Evolutionary conservation across 192 early-diverging fungal species (phyloP).

Genomic region (Coemansia sp.): DNA sequence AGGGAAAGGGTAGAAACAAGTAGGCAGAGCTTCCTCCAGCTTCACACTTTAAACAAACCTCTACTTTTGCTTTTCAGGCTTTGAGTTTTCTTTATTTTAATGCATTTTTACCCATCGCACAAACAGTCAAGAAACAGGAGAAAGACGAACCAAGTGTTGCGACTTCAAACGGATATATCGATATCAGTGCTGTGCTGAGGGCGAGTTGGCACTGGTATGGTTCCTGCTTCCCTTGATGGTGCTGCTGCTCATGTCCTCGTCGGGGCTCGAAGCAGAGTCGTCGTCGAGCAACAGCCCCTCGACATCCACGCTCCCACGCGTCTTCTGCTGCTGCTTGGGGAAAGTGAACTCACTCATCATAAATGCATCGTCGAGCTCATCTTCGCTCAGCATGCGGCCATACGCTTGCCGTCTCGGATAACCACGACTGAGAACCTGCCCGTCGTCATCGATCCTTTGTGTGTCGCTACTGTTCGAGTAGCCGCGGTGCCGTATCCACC

Average conservation of each 20-base stretch:
- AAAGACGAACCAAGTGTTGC: too few species aligned
- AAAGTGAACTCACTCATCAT: slow-evolving; percentile 45
- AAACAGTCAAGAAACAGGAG: not conserved
- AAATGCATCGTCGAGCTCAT: slow-evolving; percentile 37
- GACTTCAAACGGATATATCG: too few species aligned
- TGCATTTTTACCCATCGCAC: not conserved
- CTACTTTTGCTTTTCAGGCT: too few species aligned
- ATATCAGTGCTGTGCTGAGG: not conserved
- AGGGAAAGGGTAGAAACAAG: slow-evolving; percentile 10
- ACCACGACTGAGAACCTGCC: slow-evolving; percentile 2
- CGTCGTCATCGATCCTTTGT: slow-evolving; percentile 14
- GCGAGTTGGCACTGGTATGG: not conserved
- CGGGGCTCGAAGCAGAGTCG: slow-evolving; percentile 38
- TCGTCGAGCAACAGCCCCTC: slow-evolving; percentile 44
- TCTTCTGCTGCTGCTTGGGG: slow-evolving; percentile 3
- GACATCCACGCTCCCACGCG: slow-evolving; percentile 6
- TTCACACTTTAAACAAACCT: too few species aligned
- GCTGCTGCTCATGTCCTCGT: slow-evolving; percentile 26
- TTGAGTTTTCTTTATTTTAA: not conserved
- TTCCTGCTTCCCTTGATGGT: not conserved
- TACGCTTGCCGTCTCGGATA: not conserved
- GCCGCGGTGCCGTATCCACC: slow-evolving; percentile 25
- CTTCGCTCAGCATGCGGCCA: not conserved
- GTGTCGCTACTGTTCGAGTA: not conserved
- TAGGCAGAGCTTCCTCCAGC: not conserved